Evolutionary conservation across 768 basidiomycete genomes (phyloP).

Genomic region (Mycena galopus): DNA sequence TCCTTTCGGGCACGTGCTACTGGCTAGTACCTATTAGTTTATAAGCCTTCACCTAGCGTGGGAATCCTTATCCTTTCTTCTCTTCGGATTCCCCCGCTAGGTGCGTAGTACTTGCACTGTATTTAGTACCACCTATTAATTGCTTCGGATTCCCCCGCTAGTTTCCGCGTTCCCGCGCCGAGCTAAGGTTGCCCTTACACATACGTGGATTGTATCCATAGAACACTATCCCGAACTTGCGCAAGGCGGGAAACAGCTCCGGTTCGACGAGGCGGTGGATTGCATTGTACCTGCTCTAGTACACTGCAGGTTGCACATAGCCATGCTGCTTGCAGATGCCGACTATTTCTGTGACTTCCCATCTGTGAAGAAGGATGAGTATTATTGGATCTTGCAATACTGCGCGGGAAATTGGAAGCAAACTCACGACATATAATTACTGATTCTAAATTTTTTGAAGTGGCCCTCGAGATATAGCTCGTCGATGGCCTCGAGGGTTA

Average conservation of each 20-base stretch:
- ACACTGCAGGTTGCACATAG: constrained; percentile 68
- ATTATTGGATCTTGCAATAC: background rate
- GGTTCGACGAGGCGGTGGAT: constrained; percentile 56
- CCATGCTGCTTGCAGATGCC: constrained; percentile 66
- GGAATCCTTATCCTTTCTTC: too few relatives aligned
- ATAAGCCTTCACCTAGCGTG: too few relatives aligned
- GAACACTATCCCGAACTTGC: constrained; percentile 69
- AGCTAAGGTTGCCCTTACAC: too few relatives aligned
- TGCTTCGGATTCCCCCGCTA: too few relatives aligned
- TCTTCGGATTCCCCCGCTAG: too few relatives aligned
- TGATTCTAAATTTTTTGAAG: constrained; percentile 72
- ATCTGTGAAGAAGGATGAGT: constrained; percentile 54
- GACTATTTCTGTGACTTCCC: constrained; percentile 74
- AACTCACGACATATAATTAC: constrained; percentile 67
- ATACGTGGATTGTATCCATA: constrained; percentile 68
- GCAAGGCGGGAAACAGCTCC: constrained; percentile 66
- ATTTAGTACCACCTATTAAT: too few relatives aligned
- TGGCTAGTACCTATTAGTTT: too few relatives aligned
- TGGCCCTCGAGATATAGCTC: constrained; percentile 68
- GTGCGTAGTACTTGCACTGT: too few relatives aligned
- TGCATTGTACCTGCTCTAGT: constrained; percentile 62
- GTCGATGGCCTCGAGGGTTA: constrained; percentile 66
- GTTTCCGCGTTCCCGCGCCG: too few relatives aligned
- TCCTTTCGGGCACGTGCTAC: too few relatives aligned
- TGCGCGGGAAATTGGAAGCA: background rate